A percentile compares a stretch with the other conserved stretches of the same genome.
phyloP scores from a whole-genome alignment of 139 green algal genomes.

The Coelastrella sp. region DNA sequence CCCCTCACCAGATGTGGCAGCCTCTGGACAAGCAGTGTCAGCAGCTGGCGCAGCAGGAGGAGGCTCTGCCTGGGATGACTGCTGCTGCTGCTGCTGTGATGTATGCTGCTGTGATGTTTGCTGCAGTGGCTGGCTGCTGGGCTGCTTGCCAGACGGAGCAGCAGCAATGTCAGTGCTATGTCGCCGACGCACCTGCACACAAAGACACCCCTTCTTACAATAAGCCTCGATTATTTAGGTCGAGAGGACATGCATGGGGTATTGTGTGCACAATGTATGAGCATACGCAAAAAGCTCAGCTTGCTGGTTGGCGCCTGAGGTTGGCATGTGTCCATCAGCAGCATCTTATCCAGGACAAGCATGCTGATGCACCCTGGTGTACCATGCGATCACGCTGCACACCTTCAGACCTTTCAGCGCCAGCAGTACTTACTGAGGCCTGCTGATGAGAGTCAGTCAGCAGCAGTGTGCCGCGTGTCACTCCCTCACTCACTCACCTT shows the following conservation, averaged over 20 bases:
- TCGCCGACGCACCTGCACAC: constrained; percentile 8
- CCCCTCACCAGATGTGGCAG: not conserved
- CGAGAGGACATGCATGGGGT: not conserved
- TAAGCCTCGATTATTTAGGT: not conserved
- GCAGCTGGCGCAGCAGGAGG: not conserved
- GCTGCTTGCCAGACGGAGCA: not conserved
- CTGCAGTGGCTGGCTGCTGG: not conserved
- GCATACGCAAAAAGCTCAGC: not conserved
- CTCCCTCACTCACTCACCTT: not conserved
- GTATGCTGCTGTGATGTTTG: not conserved
- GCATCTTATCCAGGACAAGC: not conserved
- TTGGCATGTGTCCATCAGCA: no score
- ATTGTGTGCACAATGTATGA: not conserved
- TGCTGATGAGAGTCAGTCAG: not conserved
- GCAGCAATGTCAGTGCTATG: not conserved
- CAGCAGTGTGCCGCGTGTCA: no score
- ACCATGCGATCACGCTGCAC: not conserved
- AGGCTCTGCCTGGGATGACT: not conserved
- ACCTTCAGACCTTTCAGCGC: not conserved
- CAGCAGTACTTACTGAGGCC: not conserved
- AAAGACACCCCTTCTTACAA: not conserved
- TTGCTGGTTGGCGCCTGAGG: not conserved
- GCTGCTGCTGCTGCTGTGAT: not conserved
- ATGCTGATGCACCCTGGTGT: not conserved
- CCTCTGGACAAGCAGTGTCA: not conserved